These are phyloP conservation scores for Ascochyta rabiei DNA, from an alignment of 2,329 filamentous ascomycete species.

Conservation along the genomic window DNA sequence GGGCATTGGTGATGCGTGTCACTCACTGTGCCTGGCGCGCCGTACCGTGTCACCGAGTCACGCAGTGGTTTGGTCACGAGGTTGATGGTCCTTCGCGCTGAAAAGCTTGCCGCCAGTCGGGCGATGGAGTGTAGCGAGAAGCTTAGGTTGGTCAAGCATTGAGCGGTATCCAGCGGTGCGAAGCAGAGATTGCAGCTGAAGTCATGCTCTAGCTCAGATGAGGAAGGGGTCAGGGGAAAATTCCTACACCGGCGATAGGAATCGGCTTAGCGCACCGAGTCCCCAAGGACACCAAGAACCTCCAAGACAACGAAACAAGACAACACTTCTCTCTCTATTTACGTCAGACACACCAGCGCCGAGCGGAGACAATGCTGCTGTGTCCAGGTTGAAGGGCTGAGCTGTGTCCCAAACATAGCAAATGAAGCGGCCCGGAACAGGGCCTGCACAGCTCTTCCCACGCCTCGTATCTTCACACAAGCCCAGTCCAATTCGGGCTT, in stretches of 20 bases:
- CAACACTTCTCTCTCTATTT: background rate
- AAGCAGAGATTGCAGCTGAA: slow-evolving; percentile 21
- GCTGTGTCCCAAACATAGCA: slow-evolving; percentile 1
- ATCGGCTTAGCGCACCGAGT: slow-evolving; percentile 20
- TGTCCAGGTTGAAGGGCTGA: background rate
- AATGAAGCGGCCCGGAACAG: background rate
- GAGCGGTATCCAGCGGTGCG: background rate
- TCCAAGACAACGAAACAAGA: slow-evolving; percentile 4
- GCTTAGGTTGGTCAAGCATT: slow-evolving; percentile 33
- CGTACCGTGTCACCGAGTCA: background rate
- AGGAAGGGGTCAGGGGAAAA: slow-evolving; percentile 13
- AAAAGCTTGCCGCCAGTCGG: slow-evolving; percentile 11
- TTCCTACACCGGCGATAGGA: slow-evolving; percentile 16
- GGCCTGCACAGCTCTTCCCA: slow-evolving; percentile 1
- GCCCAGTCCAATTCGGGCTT: slow-evolving; percentile 12
- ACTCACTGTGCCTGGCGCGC: background rate
- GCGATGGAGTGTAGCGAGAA: slow-evolving; percentile 16
- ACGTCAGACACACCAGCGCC: slow-evolving; percentile 11
- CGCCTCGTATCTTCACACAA: slow-evolving; percentile 17
- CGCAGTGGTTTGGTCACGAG: background rate
- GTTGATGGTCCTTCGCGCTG: background rate
- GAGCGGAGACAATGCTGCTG: slow-evolving; percentile 4
- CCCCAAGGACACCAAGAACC: too few relatives aligned
- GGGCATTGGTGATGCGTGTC: background rate
- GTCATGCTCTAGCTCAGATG: slow-evolving; percentile 13